Evolutionary conservation across 768 basidiomycete genomes (phyloP), one percentile per base, ranked within the genome.

Genomic region (Boletus patriciae): DNA sequence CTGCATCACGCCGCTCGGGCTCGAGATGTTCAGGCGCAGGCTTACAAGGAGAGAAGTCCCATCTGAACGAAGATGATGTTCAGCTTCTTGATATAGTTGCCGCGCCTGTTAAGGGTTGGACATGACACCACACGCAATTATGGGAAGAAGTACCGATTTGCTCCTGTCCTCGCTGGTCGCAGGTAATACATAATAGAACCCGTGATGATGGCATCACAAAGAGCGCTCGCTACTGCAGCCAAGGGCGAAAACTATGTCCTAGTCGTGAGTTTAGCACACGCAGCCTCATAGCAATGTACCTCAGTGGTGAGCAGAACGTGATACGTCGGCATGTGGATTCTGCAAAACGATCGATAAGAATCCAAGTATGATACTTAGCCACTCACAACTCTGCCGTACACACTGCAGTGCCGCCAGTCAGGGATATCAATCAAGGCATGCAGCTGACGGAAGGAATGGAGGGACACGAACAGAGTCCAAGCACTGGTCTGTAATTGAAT

Each of bases 31-130:
- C 9, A 23, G 27, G 25, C 2, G 1, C 7, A 44, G 3, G 52
- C 66, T 49, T 43, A 66, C 66, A 50, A 59, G 6, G 57, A 53
- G n/a, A 66, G 46, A 23, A 62, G 23, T 19, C 66, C 63, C 63
- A 65, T 65, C 25, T 67, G 49, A 6, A 65, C 31, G 41, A 66
- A 67, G 2, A 67, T 34, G 10, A 6, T 8, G 3, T 55, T 61
- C 42, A 68, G 25, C 36, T 27, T 47, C 47, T 43, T 55, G 55
- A 69, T 57, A n/a, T 55, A 60, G n/a, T 57, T 18, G 4, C 37
- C 48, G 33, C 16, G 52, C 40, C 59, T 65, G 36, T 29, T 11
- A 18, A 13, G 2, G 16, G 31, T 40, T 29, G 10, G 6, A 25
- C 37, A 41, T 27, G 12, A 38, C 8, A 13, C 4, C 18, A 29